phyloP scores from a whole-genome alignment of 345 rosid species.

The Murraya paniculata region DNA sequence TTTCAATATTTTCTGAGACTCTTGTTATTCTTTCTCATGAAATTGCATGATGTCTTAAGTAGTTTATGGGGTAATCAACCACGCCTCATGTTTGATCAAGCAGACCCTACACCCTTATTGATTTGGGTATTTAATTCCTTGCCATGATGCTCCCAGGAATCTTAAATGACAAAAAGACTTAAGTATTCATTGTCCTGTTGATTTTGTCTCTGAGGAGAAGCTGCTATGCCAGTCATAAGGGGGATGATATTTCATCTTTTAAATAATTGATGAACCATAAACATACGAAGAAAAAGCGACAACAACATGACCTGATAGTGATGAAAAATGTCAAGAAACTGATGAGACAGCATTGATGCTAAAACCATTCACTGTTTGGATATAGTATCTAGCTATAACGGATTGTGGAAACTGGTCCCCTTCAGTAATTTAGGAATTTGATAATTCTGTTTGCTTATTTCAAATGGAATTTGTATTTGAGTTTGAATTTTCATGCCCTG shows the following conservation, averaged over 20 bases:
- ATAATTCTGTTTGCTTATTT: background rate
- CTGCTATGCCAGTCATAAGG: background rate
- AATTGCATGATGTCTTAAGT: background rate
- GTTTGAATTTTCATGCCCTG: conserved; percentile 2
- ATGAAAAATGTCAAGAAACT: background rate
- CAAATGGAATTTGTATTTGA: background rate
- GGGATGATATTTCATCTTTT: background rate
- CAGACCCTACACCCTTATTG: background rate
- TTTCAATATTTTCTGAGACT: background rate
- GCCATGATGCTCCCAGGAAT: background rate
- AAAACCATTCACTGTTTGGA: background rate
- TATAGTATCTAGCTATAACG: background rate
- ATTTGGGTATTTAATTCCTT: background rate
- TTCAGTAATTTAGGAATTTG: background rate
- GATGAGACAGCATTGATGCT: background rate
- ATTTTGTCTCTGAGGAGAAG: background rate
- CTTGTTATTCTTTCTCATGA: background rate
- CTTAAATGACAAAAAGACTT: background rate
- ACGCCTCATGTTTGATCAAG: background rate
- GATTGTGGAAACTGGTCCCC: background rate
- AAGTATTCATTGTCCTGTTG: background rate
- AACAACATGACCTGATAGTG: background rate
- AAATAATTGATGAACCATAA: background rate
- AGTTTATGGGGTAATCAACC: background rate
- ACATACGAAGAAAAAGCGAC: background rate